Evolutionary conservation across 177 flowering plant species (phyloP).

Genomic region (Vitis hybrid): DNA sequence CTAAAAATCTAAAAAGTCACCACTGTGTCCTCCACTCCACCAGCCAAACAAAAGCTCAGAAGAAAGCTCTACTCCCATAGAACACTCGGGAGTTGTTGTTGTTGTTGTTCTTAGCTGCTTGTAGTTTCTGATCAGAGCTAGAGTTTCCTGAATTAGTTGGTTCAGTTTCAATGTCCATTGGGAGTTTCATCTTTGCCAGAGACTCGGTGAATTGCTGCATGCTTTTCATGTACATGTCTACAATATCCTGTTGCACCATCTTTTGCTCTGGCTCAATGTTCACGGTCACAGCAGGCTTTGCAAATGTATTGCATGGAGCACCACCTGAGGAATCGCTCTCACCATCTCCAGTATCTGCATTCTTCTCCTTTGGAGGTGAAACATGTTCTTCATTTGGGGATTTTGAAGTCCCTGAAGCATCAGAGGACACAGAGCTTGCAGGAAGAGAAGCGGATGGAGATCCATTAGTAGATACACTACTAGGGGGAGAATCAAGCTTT

Average conservation of each 20-base stretch:
- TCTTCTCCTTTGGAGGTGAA: conserved; percentile 38
- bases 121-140: conserved; percentile 48
- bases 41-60: conserved; percentile 41
- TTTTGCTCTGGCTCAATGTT: conserved; percentile 62
- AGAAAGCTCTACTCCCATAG: conserved; percentile 91
- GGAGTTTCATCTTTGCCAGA: conserved; percentile 95
- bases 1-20: conserved; percentile 44
- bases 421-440: conserved; percentile 54
- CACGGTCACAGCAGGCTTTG: conserved; percentile 45
- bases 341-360: conserved; percentile 29
- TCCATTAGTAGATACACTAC: conserved; percentile 63
- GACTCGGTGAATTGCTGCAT: conserved; percentile 93
- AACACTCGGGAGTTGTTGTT: conserved; percentile 52
- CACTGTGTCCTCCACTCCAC: conserved; percentile 26
- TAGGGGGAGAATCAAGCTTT: conserved; percentile 55
- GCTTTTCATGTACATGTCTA: conserved; percentile 93
- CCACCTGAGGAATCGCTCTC: conserved; percentile 48
- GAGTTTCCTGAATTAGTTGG: conserved; percentile 47
- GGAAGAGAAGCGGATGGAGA: conserved; percentile 47
- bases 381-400: conserved; percentile 37
- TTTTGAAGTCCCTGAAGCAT: conserved; percentile 32
- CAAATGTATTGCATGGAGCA: conserved; percentile 20
- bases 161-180: conserved; percentile 65
- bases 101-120: conserved; percentile 39
- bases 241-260: conserved; percentile 82